These are phyloP conservation scores for Leptographium procerum DNA, from an alignment of 2,329 filamentous ascomycete genomes.

Conservation along the genomic window DNA sequence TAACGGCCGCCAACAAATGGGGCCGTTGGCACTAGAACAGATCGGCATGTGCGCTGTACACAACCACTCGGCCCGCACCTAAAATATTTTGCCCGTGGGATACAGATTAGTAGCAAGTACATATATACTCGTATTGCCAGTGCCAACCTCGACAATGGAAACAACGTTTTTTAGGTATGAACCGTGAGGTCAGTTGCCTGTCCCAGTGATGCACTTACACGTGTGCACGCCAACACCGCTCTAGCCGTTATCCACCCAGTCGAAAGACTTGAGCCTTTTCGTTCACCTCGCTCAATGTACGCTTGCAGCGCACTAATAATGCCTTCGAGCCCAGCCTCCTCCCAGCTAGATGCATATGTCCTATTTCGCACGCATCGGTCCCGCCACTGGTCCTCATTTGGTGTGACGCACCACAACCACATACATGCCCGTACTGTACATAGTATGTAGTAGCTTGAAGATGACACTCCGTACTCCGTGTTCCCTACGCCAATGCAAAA, in stretches of 20 bases:
- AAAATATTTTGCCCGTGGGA: too few species aligned
- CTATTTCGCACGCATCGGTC: not conserved
- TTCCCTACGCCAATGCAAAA: too few species aligned
- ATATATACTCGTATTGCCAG: too few species aligned
- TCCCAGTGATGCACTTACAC: conserved; percentile 12
- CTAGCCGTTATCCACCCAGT: too few species aligned
- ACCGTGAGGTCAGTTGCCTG: not conserved
- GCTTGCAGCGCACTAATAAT: not conserved
- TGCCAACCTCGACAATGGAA: not conserved
- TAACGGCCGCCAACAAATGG: not conserved
- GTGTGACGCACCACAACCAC: not conserved
- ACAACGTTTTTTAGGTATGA: too few species aligned
- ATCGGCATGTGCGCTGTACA: not conserved
- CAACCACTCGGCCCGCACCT: not conserved
- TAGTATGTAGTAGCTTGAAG: not conserved
- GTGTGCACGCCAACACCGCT: conserved; percentile 9
- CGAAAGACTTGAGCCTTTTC: too few species aligned
- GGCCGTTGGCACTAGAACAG: not conserved
- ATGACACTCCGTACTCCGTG: not conserved
- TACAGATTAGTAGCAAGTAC: too few species aligned
- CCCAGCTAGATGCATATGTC: not conserved
- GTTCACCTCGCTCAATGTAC: not conserved
- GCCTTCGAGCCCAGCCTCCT: not conserved
- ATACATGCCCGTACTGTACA: too few species aligned
- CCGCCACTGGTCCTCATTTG: not conserved